Percentiles rank a stretch among this genome's conserved stretches.
Evolutionary conservation across 176 grass and related monocot genomes (phyloP).

Genomic region (Puccinellia tenuiflora): DNA sequence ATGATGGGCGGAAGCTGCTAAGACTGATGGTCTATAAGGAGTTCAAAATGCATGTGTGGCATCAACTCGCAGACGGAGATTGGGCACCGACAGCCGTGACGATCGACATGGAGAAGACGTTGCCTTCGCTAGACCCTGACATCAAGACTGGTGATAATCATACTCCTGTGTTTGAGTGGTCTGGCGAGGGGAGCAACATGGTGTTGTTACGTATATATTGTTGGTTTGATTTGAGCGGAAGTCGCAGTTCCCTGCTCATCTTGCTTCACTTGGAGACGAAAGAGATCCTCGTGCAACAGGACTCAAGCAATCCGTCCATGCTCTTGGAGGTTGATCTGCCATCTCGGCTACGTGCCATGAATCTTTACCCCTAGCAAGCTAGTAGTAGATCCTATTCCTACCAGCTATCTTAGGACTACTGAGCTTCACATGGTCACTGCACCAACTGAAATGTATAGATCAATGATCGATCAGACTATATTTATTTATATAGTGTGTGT

Average conservation of each 20-base stretch:
- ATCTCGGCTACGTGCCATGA: neutral
- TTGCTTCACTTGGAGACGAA: neutral
- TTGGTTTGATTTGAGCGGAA: too few relatives aligned
- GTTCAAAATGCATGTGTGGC: neutral
- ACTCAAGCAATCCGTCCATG: neutral
- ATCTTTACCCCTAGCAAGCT: neutral
- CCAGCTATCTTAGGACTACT: too few relatives aligned
- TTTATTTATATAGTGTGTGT: too few relatives aligned
- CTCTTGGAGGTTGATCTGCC: neutral
- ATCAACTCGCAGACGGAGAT: neutral
- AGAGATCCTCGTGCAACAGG: neutral
- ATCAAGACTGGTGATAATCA: too few relatives aligned
- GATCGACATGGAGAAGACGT: neutral
- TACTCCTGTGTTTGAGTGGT: too few relatives aligned
- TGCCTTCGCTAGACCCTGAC: neutral
- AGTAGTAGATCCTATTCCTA: neutral
- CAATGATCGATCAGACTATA: too few relatives aligned
- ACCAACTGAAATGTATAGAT: too few relatives aligned
- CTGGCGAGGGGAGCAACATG: neutral
- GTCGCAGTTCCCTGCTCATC: neutral
- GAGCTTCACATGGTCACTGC: too few relatives aligned
- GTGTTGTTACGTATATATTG: neutral
- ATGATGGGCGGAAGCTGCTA: neutral
- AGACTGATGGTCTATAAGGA: neutral
- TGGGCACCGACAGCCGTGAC: neutral